Percentiles rank a stretch among this genome's conserved stretches.
phyloP scores from a whole-genome alignment of 768 basidiomycete genomes.

The Tricholoma matsutake region DNA sequence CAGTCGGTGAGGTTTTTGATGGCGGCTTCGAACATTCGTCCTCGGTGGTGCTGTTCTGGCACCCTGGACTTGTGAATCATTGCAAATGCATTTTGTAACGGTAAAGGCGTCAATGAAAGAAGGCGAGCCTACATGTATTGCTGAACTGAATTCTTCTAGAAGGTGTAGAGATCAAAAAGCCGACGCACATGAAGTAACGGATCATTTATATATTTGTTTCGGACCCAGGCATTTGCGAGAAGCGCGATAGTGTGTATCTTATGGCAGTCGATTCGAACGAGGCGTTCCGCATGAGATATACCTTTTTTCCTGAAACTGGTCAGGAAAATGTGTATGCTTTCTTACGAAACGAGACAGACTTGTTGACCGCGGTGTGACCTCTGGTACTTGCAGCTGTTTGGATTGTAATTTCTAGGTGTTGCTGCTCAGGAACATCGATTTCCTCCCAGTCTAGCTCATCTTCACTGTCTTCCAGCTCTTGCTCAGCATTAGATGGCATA shows the following conservation, averaged over 20 bases:
- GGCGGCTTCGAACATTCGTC: conserved; percentile 84
- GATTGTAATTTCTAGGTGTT: conserved; percentile 73
- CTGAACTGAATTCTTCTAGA: neutral
- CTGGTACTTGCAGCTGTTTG: conserved; percentile 35
- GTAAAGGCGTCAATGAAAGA: conserved; percentile 79
- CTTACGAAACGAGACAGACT: conserved; percentile 37
- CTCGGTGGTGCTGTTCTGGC: conserved; percentile 79
- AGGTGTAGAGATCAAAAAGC: conserved; percentile 6
- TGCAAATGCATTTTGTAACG: conserved; percentile 76
- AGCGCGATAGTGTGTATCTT: conserved; percentile 87
- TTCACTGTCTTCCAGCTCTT: conserved; percentile 40
- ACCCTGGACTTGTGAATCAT: conserved; percentile 77
- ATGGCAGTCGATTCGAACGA: conserved; percentile 76
- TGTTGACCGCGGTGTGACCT: conserved; percentile 31
- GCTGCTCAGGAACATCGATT: conserved; percentile 55
- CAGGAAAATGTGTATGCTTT: conserved; percentile 13
- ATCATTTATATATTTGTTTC: conserved; percentile 87
- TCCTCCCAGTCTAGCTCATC: conserved; percentile 84
- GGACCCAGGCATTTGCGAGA: conserved; percentile 65
- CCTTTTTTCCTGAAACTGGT: conserved; percentile 41
- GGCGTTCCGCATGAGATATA: conserved; percentile 63
- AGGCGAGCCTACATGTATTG: conserved; percentile 69
- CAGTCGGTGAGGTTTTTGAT: conserved; percentile 72
- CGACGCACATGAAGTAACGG: conserved; percentile 73
- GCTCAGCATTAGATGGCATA: conserved; percentile 16